Evolutionary conservation across 2,329 filamentous ascomycete species (phyloP), one percentile per base, ranked within the genome.

Genomic region (Trichophaea hybrida): DNA sequence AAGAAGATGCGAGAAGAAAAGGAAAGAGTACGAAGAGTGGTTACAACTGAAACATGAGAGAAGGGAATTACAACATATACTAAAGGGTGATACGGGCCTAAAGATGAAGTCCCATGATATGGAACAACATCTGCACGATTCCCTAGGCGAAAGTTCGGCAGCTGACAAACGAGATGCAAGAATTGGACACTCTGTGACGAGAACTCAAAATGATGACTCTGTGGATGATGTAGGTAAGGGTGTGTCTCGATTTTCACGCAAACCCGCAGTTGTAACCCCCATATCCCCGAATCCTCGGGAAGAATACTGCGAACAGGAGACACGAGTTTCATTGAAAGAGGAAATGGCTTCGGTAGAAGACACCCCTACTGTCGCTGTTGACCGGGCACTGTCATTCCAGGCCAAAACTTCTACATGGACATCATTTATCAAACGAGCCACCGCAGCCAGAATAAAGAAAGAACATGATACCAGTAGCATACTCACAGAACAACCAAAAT

Each of bases 1-100:
- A 65, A 81, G 90, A 68, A 80, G 93, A 59, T 82, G 80, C 65
- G 87, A 95, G 66, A 82, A 82, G 70, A 90, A 86, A 72, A 80
- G 78, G 57, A 76, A 79, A 59, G 77, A 78, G 40, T 84, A 91
- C 24, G 80, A 82, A 63, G 82, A 88, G 63, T 81, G 78, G 64
- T 73, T 83, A 31, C 81, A 85, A 65, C 78, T 78, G 57, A 81
- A 79, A 60, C 73, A 93, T 31, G 33, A 35, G 33, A 53, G 37
- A n/a, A 24, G 13, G 12, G 13, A 31, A 4, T 12, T 15, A 43
- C 38, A 17, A 24, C 13, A 49, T 49, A 17, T 24, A 8, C 7
- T n/a, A 2, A 49, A 24, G 44, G 44, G 10, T n/a, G 44, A 24
- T 24, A 8, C 44, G 24, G 24, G 44, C 44, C 44, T 2, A 2